Percentiles rank a stretch among this genome's conserved stretches.
Conservation (phyloP, 1,284 basidiomycete genomes). For the Leccinum subfulvum region DNA sequence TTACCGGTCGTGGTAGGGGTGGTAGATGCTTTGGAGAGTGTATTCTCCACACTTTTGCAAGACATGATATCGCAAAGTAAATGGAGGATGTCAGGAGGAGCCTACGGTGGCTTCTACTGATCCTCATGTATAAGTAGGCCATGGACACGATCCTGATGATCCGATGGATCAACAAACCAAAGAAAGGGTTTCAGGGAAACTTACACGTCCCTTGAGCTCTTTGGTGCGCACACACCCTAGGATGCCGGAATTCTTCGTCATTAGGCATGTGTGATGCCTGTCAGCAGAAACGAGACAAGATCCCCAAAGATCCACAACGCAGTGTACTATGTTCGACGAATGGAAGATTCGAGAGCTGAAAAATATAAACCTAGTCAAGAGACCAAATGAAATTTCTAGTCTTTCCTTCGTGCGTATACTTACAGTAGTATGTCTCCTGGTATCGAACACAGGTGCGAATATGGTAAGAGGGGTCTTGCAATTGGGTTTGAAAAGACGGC, state of each 20-base stretch:
- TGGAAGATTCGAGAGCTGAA: neutral
- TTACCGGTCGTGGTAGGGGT: neutral
- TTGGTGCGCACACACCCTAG: neutral
- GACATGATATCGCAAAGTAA: constrained; percentile 11
- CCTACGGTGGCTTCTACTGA: neutral
- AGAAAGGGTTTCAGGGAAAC: constrained; percentile 1
- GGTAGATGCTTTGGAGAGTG: constrained; percentile 3
- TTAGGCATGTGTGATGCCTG: neutral
- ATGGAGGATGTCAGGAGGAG: neutral
- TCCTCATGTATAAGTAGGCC: constrained; percentile 18
- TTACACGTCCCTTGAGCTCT: neutral
- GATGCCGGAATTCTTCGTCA: neutral
- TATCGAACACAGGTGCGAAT: too few species aligned
- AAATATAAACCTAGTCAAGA: neutral
- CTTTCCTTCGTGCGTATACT: neutral
- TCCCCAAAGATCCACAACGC: neutral
- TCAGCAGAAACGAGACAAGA: neutral
- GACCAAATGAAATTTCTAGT: neutral
- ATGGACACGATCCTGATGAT: neutral
- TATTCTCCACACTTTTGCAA: neutral
- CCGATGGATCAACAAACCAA: neutral
- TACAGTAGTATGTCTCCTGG: too few species aligned
- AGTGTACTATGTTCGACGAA: neutral
- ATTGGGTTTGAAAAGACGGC: neutral
- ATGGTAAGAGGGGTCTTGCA: neutral